Evolutionary conservation across 495 filamentous ascomycete species (phyloP), one percentile per base, ranked within the genome.

Genomic region (Xylaria cubensis): DNA sequence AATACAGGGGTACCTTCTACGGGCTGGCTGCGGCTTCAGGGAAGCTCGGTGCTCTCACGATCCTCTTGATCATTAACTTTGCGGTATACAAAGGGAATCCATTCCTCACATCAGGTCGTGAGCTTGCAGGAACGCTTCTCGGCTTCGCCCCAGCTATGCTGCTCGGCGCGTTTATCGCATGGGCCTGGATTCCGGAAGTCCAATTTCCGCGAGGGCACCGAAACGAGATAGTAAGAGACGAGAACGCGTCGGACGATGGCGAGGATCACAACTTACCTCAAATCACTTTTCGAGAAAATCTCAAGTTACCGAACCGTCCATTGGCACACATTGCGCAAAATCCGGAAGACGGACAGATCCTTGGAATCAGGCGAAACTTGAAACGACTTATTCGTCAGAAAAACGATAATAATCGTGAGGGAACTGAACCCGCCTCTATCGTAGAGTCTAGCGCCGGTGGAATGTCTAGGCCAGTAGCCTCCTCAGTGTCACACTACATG

Each of bases 21-120:
- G 83, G 83, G 39, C 78, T 85, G 9, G 78, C 83, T n/a, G 83
- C 83, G 7, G 82, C 82, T 32, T 73, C 75, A 29, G 80, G 85
- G 42, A 82, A 84, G 68, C 74, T 85, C 6, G 83, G 83, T 13
- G 79, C 82, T 15, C 74, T 84, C 24, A 72, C 79, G 13, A 79
- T 81, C 53, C 75, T 79, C 64, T 10, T 79, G 34, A 72, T 79
- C 15, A 74, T 73, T 1, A 74, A 75, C 34, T 61, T 76, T 29
- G 70, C 19, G 1, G 63, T 78, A 17, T 72, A 75, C 9, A 61
- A 64, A 39, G 64, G 55, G 7, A 36, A 64, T 10, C 41, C 39
- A 63, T n/a, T 41, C 3, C 29, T 75, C 71, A 46, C 63, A 19
- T 67, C 58, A n/a, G 71, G 62, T 34, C 21, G 2, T 7, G 61